Evolutionary conservation across 495 filamentous ascomycete genomes (phyloP).

Genomic region (Staphylotrichum tortipilum): DNA sequence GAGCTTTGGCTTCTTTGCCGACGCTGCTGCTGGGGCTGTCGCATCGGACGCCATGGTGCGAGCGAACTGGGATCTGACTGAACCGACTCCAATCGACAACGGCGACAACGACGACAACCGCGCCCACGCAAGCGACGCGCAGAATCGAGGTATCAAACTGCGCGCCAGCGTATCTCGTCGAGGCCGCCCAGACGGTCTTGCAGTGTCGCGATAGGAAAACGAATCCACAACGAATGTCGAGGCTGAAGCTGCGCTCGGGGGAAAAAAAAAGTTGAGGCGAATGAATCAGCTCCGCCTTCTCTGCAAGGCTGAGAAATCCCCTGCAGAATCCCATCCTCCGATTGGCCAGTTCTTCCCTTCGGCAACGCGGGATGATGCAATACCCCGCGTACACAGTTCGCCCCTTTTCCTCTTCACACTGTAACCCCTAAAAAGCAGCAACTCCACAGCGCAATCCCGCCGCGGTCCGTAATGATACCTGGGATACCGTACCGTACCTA

Average conservation of each 20-base stretch:
- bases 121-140: constrained; percentile 6
- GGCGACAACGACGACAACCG: no score
- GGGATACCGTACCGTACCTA: not conserved
- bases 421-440: not conserved
- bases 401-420: not conserved
- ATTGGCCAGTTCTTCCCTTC: no score
- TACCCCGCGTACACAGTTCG: not conserved
- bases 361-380: constrained; percentile 1
- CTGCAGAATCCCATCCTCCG: not conserved
- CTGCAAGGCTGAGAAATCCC: constrained; percentile 6
- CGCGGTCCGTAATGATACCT: not conserved
- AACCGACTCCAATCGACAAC: no score
- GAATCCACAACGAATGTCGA: not conserved
- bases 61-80: not conserved
- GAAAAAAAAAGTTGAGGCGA: not conserved
- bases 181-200: not conserved
- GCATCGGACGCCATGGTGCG: constrained; percentile 15
- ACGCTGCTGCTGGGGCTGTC: not conserved
- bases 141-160: not conserved
- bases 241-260: not conserved
- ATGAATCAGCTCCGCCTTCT: constrained; percentile 1
- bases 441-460: no score
- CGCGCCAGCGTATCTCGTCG: constrained; percentile 3
- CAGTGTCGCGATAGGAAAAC: not conserved
- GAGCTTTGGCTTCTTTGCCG: constrained; percentile 47